phyloP scores from a whole-genome alignment of 352 stramenopile genomes.

The Pythium aquatile region DNA sequence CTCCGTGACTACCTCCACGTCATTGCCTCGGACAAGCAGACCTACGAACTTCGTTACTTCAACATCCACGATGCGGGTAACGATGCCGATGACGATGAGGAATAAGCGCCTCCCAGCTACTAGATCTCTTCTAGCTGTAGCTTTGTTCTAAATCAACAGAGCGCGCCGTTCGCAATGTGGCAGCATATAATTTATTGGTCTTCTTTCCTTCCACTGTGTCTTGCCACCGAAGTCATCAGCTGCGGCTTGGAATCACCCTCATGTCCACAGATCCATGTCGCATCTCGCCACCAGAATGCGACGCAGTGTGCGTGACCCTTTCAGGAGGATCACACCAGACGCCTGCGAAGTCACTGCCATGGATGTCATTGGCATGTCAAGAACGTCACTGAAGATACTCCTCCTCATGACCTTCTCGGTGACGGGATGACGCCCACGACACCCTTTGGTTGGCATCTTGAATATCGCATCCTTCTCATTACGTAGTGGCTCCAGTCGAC shows the following conservation, averaged over 20 bases:
- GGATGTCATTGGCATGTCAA: not conserved
- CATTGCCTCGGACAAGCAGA: conserved; percentile 98
- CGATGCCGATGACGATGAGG: conserved; percentile 86
- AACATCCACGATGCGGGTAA: conserved; percentile 94
- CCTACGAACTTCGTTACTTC: conserved; percentile 99
- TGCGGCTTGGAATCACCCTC: too few relatives aligned
- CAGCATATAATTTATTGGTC: conserved; percentile 16
- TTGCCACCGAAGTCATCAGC: too few relatives aligned
- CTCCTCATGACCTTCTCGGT: not conserved
- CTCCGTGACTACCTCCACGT: conserved; percentile 99
- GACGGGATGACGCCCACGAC: too few relatives aligned
- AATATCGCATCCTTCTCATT: too few relatives aligned
- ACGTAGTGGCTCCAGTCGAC: too few relatives aligned
- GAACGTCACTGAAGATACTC: not conserved
- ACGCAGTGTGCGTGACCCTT: too few relatives aligned
- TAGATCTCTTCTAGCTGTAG: not conserved
- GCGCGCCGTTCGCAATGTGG: conserved; percentile 19
- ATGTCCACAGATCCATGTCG: too few relatives aligned
- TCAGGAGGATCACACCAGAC: not conserved
- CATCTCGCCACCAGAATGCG: too few relatives aligned
- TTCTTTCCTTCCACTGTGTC: not conserved
- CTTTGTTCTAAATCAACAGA: conserved; percentile 28
- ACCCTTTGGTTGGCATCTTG: too few relatives aligned
- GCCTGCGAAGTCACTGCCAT: not conserved
- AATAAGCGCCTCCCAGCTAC: conserved; percentile 55